Conservation (phyloP, 2,329 filamentous ascomycete genomes). For the Calonectria henricotiae region DNA sequence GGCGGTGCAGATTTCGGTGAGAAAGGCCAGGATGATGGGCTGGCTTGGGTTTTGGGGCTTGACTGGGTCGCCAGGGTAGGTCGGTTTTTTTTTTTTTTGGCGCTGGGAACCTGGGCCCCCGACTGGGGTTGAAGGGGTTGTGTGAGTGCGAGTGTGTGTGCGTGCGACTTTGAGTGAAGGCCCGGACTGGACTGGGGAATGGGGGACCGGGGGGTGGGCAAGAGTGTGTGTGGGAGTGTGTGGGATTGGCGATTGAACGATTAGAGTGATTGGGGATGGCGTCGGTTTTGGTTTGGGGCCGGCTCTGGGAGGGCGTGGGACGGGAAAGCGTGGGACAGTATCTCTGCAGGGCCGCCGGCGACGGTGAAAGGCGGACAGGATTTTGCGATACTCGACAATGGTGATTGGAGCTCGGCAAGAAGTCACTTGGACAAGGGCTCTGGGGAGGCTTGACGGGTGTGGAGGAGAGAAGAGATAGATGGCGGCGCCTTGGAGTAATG, state of each 20-base stretch:
- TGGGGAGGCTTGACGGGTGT: conserved; percentile 30
- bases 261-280: conserved; percentile 25
- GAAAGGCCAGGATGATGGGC: conserved; percentile 50
- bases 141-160: conserved; percentile 24
- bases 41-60: conserved; percentile 47
- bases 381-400: conserved; percentile 2
- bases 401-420: conserved; percentile 28
- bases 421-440: conserved; percentile 27
- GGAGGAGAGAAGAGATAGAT: conserved; percentile 26
- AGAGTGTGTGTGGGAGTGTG: conserved; percentile 32
- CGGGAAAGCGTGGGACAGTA: conserved; percentile 34
- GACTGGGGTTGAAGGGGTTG: conserved; percentile 36
- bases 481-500: conserved; percentile 35
- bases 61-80: conserved; percentile 31
- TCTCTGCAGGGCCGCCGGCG: conserved; percentile 7
- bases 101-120: conserved; percentile 20
- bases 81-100: conserved; percentile 34
- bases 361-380: conserved; percentile 10
- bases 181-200: conserved; percentile 34
- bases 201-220: conserved; percentile 2
- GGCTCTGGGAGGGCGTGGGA: conserved; percentile 32
- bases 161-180: conserved; percentile 33
- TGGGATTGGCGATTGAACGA: conserved; percentile 32
- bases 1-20: conserved; percentile 50
- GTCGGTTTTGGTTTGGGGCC: conserved; percentile 25